Base-by-base conservation (phyloP, 352 stramenopile genomes). In the Pythium monospermum region DNA sequence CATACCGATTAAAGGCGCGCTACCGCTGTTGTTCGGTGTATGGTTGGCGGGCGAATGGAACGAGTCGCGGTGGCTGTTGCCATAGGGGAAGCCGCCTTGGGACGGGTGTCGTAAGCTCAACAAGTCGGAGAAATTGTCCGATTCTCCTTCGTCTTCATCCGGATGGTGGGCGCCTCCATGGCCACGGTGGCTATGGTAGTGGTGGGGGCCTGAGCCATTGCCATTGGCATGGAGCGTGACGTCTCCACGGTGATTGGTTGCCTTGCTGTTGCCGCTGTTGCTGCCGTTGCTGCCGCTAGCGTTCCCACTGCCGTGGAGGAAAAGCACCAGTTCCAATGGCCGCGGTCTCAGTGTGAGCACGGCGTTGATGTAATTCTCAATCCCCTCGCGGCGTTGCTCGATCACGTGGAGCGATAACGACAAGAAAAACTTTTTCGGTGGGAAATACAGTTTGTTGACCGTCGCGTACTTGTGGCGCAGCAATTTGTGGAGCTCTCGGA, bases 371-470 rank as follows among this genome's bases (percentile, higher is more conserved):
- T 94, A 94, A 49, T 72, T 84, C 53, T 91, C 83, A 28, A 94
- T 87, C 11, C 67, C 81, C 40, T 90, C 73, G 13, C 81, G 78
- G 12, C 83, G 78, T 50, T 94, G 83, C 59, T 91, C 81, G 56
- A 94, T 94, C 35, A 94, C 83, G 47, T 87, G 76, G 13, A 94
- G 64, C 27, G 83, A 94, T n/a, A 91, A 56, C 39, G 81, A 92
- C 61, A 86, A 79, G 54, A 94, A 94, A 53, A 91, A 89, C 50
- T 90, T 88, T 46, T 92, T 91, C 4, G 81, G 83, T 7, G 83
- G 83, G 49, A 94, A 94, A 48, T 87, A 89, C 23, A 92, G 70
- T 39, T 86, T 88, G 46, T 73, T 76, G 7, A 94, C 81, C 0
- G 76, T 81, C 0, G 77, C 76, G 59, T 92, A 92, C 57, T 88